phyloP scores from a whole-genome alignment of 2,329 filamentous ascomycete genomes.

The Xylariales sp. region DNA sequence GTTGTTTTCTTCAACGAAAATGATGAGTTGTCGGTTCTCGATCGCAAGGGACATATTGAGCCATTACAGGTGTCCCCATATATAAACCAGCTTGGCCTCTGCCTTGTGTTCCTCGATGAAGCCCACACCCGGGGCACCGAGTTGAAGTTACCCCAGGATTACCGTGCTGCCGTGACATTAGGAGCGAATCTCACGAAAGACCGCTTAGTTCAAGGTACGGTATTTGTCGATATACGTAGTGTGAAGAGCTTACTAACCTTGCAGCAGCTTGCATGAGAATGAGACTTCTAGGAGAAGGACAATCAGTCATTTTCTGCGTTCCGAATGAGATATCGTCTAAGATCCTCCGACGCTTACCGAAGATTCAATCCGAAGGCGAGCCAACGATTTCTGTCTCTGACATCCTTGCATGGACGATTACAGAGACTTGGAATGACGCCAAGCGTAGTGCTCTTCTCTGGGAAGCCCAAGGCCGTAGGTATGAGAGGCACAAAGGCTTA shows the following conservation, averaged over 20 bases:
- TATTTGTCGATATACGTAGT: neutral
- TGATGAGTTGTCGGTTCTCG: constrained; percentile 66
- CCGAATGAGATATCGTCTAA: constrained; percentile 68
- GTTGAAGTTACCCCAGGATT: constrained; percentile 67
- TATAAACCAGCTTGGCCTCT: constrained; percentile 64
- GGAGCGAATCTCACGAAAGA: constrained; percentile 76
- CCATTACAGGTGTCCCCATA: constrained; percentile 69
- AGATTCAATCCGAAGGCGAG: no score
- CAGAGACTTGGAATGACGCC: constrained; percentile 65
- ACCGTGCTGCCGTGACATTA: constrained; percentile 74
- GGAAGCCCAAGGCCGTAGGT: constrained; percentile 68
- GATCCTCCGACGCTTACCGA: constrained; percentile 53
- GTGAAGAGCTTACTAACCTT: neutral
- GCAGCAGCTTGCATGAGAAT: constrained; percentile 76
- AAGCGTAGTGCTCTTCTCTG: constrained; percentile 66
- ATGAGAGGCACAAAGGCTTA: constrained; percentile 55
- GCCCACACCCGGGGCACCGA: constrained; percentile 78
- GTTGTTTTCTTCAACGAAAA: constrained; percentile 68
- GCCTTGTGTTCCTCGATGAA: constrained; percentile 77
- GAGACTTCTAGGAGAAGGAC: constrained; percentile 73
- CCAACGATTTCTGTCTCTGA: no score
- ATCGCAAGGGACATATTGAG: constrained; percentile 59
- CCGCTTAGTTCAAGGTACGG: constrained; percentile 71
- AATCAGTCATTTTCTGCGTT: constrained; percentile 72
- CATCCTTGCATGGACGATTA: constrained; percentile 51